Evolutionary conservation across 139 green algal genomes (phyloP).

Genomic region (Chlamydomonas sphaeroides): DNA sequence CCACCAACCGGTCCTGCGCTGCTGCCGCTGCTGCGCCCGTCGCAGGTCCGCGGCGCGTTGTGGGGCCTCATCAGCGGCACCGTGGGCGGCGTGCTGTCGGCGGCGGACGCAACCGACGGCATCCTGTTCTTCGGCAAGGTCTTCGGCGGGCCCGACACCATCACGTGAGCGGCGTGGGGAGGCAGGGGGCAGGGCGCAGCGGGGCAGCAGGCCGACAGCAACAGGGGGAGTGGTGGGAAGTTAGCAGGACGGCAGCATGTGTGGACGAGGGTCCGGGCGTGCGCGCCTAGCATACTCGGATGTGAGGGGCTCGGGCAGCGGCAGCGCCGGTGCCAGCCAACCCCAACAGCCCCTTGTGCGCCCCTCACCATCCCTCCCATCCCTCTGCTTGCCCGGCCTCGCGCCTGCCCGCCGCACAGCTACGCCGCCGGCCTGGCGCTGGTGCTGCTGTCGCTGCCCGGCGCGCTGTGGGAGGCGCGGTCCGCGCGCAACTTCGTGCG

Average conservation of each 20-base stretch:
- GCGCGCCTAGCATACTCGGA: too few species aligned
- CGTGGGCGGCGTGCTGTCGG: not conserved
- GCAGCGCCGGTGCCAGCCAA: too few species aligned
- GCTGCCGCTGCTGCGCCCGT: too few species aligned
- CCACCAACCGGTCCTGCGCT: too few species aligned
- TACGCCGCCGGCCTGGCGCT: slow-evolving; percentile 20
- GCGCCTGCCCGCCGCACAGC: too few species aligned
- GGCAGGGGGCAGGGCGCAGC: not conserved
- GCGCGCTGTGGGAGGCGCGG: slow-evolving; percentile 24
- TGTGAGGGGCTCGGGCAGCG: too few species aligned
- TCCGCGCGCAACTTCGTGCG: slow-evolving; percentile 27
- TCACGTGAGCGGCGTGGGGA: slow-evolving; percentile 2
- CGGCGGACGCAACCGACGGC: slow-evolving; percentile 19
- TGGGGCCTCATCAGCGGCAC: slow-evolving; percentile 17
- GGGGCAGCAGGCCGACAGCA: too few species aligned
- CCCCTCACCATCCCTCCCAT: not conserved
- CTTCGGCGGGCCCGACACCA: not conserved
- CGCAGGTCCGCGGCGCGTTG: slow-evolving; percentile 6
- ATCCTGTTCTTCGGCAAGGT: slow-evolving; percentile 30
- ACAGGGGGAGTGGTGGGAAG: not conserved
- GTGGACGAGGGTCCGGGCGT: too few species aligned
- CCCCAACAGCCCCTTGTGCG: too few species aligned
- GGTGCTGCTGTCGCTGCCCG: slow-evolving; percentile 12
- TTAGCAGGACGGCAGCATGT: too few species aligned
- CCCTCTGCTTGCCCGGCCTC: too few species aligned